Evolutionary conservation across 192 early-diverging fungal species (phyloP).

Genomic region (Coemansia asiatica): DNA sequence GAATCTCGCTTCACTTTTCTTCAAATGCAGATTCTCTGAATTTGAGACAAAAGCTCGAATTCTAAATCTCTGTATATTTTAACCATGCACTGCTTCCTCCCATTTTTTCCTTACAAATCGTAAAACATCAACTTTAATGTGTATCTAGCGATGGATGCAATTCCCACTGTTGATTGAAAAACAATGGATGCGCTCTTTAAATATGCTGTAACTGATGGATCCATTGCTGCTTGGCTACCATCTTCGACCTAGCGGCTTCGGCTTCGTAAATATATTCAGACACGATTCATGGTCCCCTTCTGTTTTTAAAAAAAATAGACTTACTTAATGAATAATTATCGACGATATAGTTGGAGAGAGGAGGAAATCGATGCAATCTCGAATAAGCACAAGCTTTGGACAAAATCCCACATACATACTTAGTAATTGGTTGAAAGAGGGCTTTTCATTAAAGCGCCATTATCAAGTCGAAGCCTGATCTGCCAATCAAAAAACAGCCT

Average conservation of each 20-base stretch:
- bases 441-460: too few relatives aligned
- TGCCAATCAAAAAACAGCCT: too few relatives aligned
- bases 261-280: not conserved
- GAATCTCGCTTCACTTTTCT: too few relatives aligned
- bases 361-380: slow-evolving; percentile 13
- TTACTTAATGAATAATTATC: slow-evolving; percentile 35
- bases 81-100: too few relatives aligned
- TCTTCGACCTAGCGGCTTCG: not conserved
- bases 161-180: not conserved
- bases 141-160: not conserved
- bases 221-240: slow-evolving; percentile 16
- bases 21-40: too few relatives aligned
- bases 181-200: slow-evolving; percentile 16
- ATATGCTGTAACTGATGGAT: slow-evolving; percentile 13
- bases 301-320: slow-evolving; percentile 9
- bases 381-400: not conserved
- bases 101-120: too few relatives aligned
- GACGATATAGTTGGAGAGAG: slow-evolving; percentile 22
- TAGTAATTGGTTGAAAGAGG: too few relatives aligned
- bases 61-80: too few relatives aligned
- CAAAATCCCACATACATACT: not conserved
- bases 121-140: not conserved
- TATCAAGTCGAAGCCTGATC: too few relatives aligned
- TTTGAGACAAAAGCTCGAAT: too few relatives aligned
- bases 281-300: not conserved